A percentile compares a stretch with the other conserved stretches of the same genome.
These are phyloP conservation scores for Leucogyrophana mollusca DNA, from an alignment of 768 basidiomycete genomes.

Conservation along the genomic window DNA sequence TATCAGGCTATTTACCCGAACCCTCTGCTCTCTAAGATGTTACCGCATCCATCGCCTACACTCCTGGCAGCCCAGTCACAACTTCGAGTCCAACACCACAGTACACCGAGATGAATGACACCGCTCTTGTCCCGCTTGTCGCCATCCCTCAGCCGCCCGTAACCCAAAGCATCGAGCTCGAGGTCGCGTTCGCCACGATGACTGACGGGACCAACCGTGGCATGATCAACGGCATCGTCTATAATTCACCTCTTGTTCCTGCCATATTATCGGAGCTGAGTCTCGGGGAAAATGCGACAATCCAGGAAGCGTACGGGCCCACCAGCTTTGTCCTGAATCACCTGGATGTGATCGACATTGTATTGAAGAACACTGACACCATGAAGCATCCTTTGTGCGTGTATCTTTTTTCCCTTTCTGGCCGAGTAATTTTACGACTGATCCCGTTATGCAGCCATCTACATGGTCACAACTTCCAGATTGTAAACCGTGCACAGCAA, in stretches of 20 bases:
- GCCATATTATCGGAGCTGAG: constrained; percentile 73
- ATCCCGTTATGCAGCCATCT: constrained; percentile 60
- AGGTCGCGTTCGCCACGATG: constrained; percentile 82
- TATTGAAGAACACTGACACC: constrained; percentile 67
- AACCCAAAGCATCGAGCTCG: constrained; percentile 64
- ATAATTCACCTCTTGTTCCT: constrained; percentile 70
- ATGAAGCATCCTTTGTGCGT: constrained; percentile 85
- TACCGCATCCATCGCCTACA: constrained; percentile 84
- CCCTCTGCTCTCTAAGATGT: constrained; percentile 47
- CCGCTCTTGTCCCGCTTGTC: constrained; percentile 61
- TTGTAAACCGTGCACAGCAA: constrained; percentile 70
- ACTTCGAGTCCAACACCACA: constrained; percentile 51
- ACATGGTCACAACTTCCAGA: constrained; percentile 85
- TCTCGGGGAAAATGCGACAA: constrained; percentile 71
- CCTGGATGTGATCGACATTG: constrained; percentile 73
- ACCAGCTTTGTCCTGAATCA: constrained; percentile 74
- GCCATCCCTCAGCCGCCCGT: constrained; percentile 46
- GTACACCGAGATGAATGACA: constrained; percentile 68
- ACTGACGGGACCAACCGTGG: constrained; percentile 82
- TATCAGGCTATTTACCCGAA: background rate
- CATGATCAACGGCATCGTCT: constrained; percentile 71
- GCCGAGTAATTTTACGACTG: background rate
- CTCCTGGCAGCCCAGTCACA: constrained; percentile 45
- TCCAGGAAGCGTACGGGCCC: constrained; percentile 74
- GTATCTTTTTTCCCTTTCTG: background rate